phyloP scores from a whole-genome alignment of 164 flowering plant species.

The Aristolochia californica region DNA sequence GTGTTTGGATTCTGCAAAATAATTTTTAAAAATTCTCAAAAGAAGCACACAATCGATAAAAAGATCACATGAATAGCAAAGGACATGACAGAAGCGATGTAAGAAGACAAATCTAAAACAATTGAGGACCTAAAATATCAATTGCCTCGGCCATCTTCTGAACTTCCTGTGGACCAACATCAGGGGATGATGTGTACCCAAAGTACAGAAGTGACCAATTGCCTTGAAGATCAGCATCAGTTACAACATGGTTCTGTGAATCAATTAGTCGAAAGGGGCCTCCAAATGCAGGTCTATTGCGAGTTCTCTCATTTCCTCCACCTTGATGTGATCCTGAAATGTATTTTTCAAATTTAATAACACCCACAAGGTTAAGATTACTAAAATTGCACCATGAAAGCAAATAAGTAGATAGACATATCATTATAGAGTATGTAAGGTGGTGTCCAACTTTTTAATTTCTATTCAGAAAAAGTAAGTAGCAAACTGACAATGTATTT shows the following conservation, averaged over 20 bases:
- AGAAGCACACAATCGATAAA: neutral
- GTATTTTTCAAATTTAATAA: neutral
- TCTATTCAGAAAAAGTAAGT: neutral
- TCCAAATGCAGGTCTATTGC: conserved; percentile 58
- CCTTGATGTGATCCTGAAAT: conserved; percentile 13
- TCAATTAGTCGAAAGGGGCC: conserved; percentile 57
- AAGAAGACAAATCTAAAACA: neutral
- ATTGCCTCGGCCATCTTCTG: conserved; percentile 60
- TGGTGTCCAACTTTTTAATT: neutral
- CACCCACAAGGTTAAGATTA: neutral
- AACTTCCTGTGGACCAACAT: conserved; percentile 73
- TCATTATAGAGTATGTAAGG: neutral
- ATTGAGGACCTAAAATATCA: conserved; percentile 45
- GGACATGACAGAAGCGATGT: too few relatives aligned
- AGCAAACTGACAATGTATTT: neutral
- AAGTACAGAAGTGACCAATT: conserved; percentile 86
- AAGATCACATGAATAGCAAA: neutral
- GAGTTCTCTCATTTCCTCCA: conserved; percentile 9
- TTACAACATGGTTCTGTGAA: conserved; percentile 37
- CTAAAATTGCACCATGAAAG: too few relatives aligned
- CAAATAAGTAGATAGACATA: neutral
- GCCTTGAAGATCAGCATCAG: conserved; percentile 51
- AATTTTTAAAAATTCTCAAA: conserved; percentile 1
- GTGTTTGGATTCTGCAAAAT: conserved; percentile 22
- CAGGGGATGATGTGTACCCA: conserved; percentile 94